These are phyloP conservation scores for Selaginella tamariscina DNA, from an alignment of 75 land plant species.

Conservation along the genomic window DNA sequence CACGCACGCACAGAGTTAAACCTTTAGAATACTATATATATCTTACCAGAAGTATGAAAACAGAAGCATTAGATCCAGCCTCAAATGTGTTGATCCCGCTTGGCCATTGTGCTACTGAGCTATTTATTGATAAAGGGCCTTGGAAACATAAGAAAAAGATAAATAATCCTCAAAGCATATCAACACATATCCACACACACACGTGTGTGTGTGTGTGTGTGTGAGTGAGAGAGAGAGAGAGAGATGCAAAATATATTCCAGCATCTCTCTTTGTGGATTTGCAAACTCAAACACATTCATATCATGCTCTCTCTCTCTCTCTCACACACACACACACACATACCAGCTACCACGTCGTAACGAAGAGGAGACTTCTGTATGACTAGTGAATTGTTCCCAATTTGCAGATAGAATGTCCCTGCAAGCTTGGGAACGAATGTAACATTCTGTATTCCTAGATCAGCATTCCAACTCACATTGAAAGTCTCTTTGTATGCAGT, in stretches of 20 bases:
- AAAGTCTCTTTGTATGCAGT: neutral
- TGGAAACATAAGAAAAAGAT: neutral
- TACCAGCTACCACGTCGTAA: neutral
- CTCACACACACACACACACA: too few species aligned
- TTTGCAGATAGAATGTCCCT: neutral
- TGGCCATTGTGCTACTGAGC: neutral
- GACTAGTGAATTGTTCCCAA: neutral
- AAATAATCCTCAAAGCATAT: neutral
- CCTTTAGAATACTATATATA: too few species aligned
- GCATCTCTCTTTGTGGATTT: too few species aligned
- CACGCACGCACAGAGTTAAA: too few species aligned
- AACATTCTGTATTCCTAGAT: neutral
- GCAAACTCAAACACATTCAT: too few species aligned
- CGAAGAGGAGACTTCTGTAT: neutral
- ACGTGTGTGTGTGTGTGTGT: too few species aligned
- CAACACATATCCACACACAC: too few species aligned
- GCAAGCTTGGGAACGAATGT: neutral
- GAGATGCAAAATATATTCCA: too few species aligned
- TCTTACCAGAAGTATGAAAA: neutral
- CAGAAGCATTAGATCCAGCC: neutral
- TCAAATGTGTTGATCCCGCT: neutral
- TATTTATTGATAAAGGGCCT: neutral
- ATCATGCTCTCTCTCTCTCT: too few species aligned
- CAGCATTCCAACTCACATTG: neutral
- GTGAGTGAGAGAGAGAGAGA: too few species aligned